phyloP scores from a whole-genome alignment of 1,284 basidiomycete genomes.

The Trichosporon asahii region DNA sequence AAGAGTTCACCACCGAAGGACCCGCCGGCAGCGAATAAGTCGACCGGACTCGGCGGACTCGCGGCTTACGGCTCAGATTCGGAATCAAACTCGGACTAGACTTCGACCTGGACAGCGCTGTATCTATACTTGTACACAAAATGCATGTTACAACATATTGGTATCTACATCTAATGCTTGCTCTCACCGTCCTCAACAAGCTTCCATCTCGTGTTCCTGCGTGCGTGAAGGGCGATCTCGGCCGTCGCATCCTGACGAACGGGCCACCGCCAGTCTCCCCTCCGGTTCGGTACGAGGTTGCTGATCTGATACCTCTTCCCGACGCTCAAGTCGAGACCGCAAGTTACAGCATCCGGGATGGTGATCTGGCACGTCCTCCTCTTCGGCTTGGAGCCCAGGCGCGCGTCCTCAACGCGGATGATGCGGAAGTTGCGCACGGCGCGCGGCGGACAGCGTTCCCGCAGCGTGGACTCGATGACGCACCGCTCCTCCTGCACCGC shows the following conservation, averaged over 20 bases:
- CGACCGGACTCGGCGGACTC: not conserved
- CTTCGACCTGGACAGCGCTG: no score
- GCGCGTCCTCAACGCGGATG: slow-evolving; percentile 68
- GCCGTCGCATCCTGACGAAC: slow-evolving; percentile 57
- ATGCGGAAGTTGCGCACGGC: slow-evolving; percentile 77
- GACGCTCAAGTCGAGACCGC: slow-evolving; percentile 60
- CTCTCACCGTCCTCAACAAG: slow-evolving; percentile 12
- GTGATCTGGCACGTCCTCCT: slow-evolving; percentile 68
- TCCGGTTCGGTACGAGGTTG: slow-evolving; percentile 61
- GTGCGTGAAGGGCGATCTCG: slow-evolving; percentile 66
- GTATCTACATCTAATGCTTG: not conserved
- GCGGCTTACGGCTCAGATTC: not conserved
- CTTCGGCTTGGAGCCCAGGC: slow-evolving; percentile 56
- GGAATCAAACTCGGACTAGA: not conserved
- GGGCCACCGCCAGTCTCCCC: slow-evolving; percentile 62
- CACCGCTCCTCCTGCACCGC: slow-evolving; percentile 58
- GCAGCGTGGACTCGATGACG: slow-evolving; percentile 67
- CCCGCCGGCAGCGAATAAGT: not conserved
- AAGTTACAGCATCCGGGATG: slow-evolving; percentile 70
- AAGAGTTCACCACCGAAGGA: no score
- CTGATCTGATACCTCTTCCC: slow-evolving; percentile 70
- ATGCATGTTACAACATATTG: slow-evolving; percentile 1
- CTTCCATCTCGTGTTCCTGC: slow-evolving; percentile 61
- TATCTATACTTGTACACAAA: slow-evolving; percentile 8
- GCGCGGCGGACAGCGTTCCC: slow-evolving; percentile 72